Percentiles rank a stretch among this genome's conserved stretches.
Evolutionary conservation across 805 yeast genomes (phyloP).

Genomic region (Spencermartinsiella europaea): DNA sequence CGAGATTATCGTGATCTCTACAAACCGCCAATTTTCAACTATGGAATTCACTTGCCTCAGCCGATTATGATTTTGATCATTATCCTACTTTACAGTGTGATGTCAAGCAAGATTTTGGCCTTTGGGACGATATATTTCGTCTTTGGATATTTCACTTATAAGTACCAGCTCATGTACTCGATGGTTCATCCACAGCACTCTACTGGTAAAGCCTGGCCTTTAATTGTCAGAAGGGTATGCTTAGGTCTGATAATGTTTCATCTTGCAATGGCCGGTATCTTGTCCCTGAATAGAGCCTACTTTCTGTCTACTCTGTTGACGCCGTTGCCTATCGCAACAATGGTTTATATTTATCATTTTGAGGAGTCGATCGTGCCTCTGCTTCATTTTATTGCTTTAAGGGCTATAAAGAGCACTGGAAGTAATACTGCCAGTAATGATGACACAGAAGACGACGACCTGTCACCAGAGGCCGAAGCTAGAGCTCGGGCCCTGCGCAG

Average conservation of each 20-base stretch:
- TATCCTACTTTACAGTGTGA: conserved; percentile 79
- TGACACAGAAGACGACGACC: conserved; percentile 8
- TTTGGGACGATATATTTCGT: conserved; percentile 82
- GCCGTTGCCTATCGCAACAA: conserved; percentile 70
- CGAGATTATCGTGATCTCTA: conserved; percentile 70
- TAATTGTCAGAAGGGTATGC: conserved; percentile 75
- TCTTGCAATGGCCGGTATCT: conserved; percentile 86
- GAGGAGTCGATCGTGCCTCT: conserved; percentile 77
- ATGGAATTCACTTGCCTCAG: conserved; percentile 87
- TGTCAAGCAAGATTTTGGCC: conserved; percentile 79
- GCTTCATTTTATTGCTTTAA: conserved; percentile 76
- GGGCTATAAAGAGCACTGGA: conserved; percentile 52
- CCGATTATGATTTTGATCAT: conserved; percentile 82
- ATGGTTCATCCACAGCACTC: conserved; percentile 96
- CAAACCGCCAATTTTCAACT: conserved; percentile 87
- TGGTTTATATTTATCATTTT: conserved; percentile 69
- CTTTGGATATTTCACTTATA: conserved; percentile 82
- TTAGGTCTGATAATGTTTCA: conserved; percentile 81
- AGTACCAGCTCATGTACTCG: conserved; percentile 83
- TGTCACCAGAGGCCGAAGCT: not conserved
- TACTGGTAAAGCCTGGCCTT: conserved; percentile 94
- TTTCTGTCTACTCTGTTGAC: conserved; percentile 61
- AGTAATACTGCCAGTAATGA: conserved; percentile 10
- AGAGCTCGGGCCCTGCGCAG: conserved; percentile 1
- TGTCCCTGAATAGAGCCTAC: conserved; percentile 77